phyloP scores from a whole-genome alignment of 192 early-diverging fungal genomes.

The Backusella westeae region DNA sequence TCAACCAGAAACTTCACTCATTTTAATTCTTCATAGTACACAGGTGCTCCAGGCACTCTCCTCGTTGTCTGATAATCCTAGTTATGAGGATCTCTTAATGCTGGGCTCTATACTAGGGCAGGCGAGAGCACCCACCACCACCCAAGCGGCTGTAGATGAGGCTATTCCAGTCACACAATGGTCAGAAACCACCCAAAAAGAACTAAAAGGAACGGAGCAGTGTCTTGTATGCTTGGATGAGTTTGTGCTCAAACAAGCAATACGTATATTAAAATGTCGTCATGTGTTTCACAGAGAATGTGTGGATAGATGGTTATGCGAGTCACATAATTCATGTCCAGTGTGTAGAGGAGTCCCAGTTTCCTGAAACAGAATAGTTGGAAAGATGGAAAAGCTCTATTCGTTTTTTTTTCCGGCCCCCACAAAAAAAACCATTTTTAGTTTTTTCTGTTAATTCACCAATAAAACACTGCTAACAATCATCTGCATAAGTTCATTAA shows the following conservation, averaged over 20 bases:
- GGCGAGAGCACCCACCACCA: slow-evolving; percentile 18
- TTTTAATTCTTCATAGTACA: background rate
- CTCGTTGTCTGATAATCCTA: slow-evolving; percentile 20
- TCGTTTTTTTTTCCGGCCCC: background rate
- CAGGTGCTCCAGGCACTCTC: background rate
- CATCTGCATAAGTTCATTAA: background rate
- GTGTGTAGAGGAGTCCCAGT: slow-evolving; percentile 55
- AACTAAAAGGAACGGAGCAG: slow-evolving; percentile 23
- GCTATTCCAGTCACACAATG: slow-evolving; percentile 11
- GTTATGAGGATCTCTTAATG: slow-evolving; percentile 34
- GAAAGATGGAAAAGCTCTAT: background rate
- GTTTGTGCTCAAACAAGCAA: slow-evolving; percentile 45
- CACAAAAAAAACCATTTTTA: background rate
- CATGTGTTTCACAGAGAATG: slow-evolving; percentile 55
- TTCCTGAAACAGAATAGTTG: slow-evolving; percentile 4
- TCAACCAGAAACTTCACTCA: slow-evolving; percentile 3
- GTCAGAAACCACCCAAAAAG: slow-evolving; percentile 15
- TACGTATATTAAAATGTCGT: slow-evolving; percentile 47
- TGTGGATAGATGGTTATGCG: slow-evolving; percentile 52
- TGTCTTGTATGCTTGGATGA: slow-evolving; percentile 54
- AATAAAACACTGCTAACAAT: background rate
- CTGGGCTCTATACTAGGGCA: slow-evolving; percentile 21
- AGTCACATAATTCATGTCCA: slow-evolving; percentile 51
- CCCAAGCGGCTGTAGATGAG: slow-evolving; percentile 21
- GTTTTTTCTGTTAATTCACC: background rate